Evolutionary conservation across 805 yeast species (phyloP).

Genomic region (Candida ascalaphidarum): DNA sequence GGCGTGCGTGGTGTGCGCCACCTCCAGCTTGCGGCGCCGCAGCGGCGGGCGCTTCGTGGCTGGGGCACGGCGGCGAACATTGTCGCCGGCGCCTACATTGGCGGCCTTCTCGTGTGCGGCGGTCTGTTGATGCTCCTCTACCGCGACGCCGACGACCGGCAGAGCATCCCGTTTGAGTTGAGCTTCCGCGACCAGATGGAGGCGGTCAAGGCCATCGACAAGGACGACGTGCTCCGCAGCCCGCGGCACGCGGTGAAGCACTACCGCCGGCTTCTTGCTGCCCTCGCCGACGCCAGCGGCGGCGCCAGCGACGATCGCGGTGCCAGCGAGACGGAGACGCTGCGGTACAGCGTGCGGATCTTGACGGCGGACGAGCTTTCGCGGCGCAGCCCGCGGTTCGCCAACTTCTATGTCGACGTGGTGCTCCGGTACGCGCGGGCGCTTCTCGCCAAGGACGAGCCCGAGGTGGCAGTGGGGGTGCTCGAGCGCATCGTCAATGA

Average conservation of each 20-base stretch:
- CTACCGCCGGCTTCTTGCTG: slow-evolving; percentile 27
- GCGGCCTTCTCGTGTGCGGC: slow-evolving; percentile 28
- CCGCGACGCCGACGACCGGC: slow-evolving; percentile 29
- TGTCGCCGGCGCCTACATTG: slow-evolving; percentile 35
- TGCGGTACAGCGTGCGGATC: slow-evolving; percentile 25
- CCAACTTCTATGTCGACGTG: slow-evolving; percentile 36
- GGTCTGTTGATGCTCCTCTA: slow-evolving; percentile 32
- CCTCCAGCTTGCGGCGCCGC: slow-evolving; percentile 10
- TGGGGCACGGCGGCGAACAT: slow-evolving; percentile 27
- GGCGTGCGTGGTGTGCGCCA: neutral
- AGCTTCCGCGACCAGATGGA: slow-evolving; percentile 21
- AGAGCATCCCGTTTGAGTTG: slow-evolving; percentile 32
- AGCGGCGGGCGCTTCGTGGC: slow-evolving; percentile 11
- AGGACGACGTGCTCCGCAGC: slow-evolving; percentile 33
- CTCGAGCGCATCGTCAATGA: slow-evolving; percentile 22
- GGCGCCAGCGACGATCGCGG: slow-evolving; percentile 14
- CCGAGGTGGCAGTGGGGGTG: slow-evolving; percentile 18
- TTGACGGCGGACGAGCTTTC: slow-evolving; percentile 20
- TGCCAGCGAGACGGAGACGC: slow-evolving; percentile 17
- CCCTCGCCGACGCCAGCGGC: too few species aligned
- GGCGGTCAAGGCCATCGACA: slow-evolving; percentile 34
- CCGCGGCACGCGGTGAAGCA: slow-evolving; percentile 37
- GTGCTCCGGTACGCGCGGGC: slow-evolving; percentile 32
- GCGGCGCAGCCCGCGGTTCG: slow-evolving; percentile 20
- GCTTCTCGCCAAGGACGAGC: slow-evolving; percentile 31